Evolutionary conservation across 2,329 filamentous ascomycete genomes (phyloP), one percentile per base, ranked within the genome.

Genomic region (Colletotrichum musae): DNA sequence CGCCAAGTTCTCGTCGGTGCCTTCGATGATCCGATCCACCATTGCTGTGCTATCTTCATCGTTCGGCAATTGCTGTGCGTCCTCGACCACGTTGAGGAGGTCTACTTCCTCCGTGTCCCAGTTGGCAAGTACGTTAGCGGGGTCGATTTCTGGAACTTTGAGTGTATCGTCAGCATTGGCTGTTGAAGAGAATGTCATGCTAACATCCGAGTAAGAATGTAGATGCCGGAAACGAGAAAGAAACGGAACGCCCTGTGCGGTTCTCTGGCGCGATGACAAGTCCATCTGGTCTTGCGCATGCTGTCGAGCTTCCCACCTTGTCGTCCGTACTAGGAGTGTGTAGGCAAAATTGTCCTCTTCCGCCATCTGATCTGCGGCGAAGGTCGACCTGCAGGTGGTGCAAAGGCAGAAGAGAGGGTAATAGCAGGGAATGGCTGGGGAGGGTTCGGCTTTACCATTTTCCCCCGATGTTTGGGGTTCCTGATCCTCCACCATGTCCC

Each of bases 41-140:
- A 43, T 28, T 24, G 65, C 18, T 12, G 43, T 26, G n/a, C n/a
- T 32, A 13, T 50, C 41, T 32, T 68, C 66, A 43, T 64, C 62
- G n/a, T 59, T 43, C n/a, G 36, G 13, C 9, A 47, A 54, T 45
- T 53, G 15, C n/a, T 59, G 56, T 10, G 51, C 60, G 28, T 62
- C 56, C 21, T 18, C 52, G 26, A 10, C 36, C 10, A 59, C 32
- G 36, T 57, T 41, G 21, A 61, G 43, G 18, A 51, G 12, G 45
- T 61, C 57, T 10, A 24, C 51, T 47, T 58, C 66, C 6, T 66
- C 48, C 47, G 57, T 48, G 24, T 76, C 75, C n/a, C 72, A 58
- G 43, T 73, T 71, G 50, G 67, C 65, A 24, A 78, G 75, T 43
- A 75, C 72, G 64, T 78, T 72, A 63, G 70, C 58, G 54, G 74